Evolutionary conservation across 139 green algal genomes (phyloP).

Genomic region (Closterium sp.): DNA sequence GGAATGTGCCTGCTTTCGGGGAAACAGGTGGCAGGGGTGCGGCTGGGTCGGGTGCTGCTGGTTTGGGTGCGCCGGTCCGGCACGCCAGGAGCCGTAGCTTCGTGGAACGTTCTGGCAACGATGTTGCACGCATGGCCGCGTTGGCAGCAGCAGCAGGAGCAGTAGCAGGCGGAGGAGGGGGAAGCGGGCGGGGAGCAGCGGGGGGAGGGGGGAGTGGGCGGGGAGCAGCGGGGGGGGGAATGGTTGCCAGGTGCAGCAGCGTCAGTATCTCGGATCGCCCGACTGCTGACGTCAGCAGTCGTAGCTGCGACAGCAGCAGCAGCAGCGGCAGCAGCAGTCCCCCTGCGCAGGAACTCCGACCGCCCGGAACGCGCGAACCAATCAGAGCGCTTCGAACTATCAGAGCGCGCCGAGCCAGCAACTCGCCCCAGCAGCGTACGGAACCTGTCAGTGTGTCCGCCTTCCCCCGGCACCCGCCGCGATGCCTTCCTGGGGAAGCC

Average conservation of each 20-base stretch:
- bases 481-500: neutral
- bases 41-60: neutral
- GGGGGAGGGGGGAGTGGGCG: no score
- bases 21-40: neutral
- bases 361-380: neutral
- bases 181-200: neutral
- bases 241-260: neutral
- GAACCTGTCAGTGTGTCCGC: neutral
- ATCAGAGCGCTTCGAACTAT: neutral
- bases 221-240: no score
- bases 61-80: neutral
- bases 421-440: no score
- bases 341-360: neutral
- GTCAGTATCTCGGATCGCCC: neutral
- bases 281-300: no score
- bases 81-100: neutral
- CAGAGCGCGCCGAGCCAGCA: neutral
- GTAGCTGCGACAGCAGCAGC: neutral
- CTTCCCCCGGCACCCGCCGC: neutral
- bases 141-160: neutral
- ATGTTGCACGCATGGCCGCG: neutral
- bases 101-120: neutral
- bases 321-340: neutral
- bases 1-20: neutral
- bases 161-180: neutral